Evolutionary conservation across 2,329 filamentous ascomycete genomes (phyloP).

Genomic region (Escovopsis sp.): DNA sequence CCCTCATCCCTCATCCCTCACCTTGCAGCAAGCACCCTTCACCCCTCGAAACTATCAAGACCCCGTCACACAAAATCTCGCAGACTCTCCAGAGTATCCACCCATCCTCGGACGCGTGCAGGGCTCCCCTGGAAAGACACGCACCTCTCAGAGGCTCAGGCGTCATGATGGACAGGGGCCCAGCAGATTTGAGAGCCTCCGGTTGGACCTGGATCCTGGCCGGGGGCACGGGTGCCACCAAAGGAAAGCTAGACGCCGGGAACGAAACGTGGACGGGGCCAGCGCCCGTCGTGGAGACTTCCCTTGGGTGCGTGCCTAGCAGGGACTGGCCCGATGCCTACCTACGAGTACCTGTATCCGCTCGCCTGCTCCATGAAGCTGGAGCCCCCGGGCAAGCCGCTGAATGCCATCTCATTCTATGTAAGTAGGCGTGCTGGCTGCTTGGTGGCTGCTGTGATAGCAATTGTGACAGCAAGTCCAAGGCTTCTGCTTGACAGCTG

Average conservation of each 20-base stretch:
- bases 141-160: conserved; percentile 1
- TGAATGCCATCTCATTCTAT: not conserved
- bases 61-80: conserved; percentile 4
- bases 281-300: conserved; percentile 2
- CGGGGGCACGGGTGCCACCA: conserved; percentile 1
- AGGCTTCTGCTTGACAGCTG: not conserved
- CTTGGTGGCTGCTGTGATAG: conserved; percentile 1
- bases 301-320: no score
- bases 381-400: no score
- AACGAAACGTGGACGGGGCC: conserved; percentile 4
- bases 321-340: no score
- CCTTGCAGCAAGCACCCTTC: not conserved
- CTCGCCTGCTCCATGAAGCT: not conserved
- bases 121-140: not conserved
- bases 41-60: not conserved
- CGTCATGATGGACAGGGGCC: not conserved
- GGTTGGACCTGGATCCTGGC: conserved; percentile 1
- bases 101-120: conserved; percentile 1
- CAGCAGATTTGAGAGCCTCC: not conserved
- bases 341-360: no score
- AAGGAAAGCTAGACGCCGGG: conserved; percentile 3
- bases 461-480: not conserved
- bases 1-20: not conserved
- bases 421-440: not conserved
- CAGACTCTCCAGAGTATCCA: conserved; percentile 3